Percentiles rank a stretch among this genome's conserved stretches.
These are phyloP conservation scores for Podila epigama DNA, from an alignment of 192 early-diverging fungal genomes.

Conservation along the genomic window DNA sequence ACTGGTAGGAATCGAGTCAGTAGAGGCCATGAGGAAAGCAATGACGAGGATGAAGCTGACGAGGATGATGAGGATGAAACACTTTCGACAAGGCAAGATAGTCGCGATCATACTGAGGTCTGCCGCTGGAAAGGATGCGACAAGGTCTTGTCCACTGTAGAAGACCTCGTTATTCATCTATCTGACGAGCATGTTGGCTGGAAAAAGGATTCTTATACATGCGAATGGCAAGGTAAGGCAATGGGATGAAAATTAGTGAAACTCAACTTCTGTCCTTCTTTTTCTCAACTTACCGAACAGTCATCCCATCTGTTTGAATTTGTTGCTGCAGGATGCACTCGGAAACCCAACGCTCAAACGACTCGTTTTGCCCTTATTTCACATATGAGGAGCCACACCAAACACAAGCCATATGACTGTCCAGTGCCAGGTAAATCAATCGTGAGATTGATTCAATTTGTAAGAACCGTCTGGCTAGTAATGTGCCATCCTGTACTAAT, in stretches of 20 bases:
- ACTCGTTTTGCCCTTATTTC: slow-evolving; percentile 66
- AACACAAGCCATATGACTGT: slow-evolving; percentile 67
- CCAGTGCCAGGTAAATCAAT: slow-evolving; percentile 41
- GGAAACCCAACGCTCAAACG: slow-evolving; percentile 56
- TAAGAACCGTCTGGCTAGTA: too few species aligned
- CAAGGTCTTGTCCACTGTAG: slow-evolving; percentile 34
- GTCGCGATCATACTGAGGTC: slow-evolving; percentile 19
- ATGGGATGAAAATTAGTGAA: neutral
- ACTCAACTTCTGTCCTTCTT: neutral
- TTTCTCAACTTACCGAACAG: neutral
- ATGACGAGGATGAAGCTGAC: neutral
- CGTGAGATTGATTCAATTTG: too few species aligned
- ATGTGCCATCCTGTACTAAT: too few species aligned
- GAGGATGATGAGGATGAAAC: slow-evolving; percentile 13
- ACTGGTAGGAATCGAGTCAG: neutral
- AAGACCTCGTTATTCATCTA: slow-evolving; percentile 48
- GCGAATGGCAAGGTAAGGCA: slow-evolving; percentile 57
- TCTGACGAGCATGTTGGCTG: slow-evolving; percentile 67
- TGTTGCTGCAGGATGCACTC: slow-evolving; percentile 47
- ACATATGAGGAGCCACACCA: slow-evolving; percentile 66
- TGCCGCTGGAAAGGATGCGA: slow-evolving; percentile 58
- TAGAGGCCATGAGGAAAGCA: neutral
- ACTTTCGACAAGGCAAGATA: slow-evolving; percentile 25
- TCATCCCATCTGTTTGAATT: neutral
- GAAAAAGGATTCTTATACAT: slow-evolving; percentile 61